These are phyloP conservation scores for Pythium sp. DNA, from an alignment of 352 stramenopile species.

Conservation along the genomic window DNA sequence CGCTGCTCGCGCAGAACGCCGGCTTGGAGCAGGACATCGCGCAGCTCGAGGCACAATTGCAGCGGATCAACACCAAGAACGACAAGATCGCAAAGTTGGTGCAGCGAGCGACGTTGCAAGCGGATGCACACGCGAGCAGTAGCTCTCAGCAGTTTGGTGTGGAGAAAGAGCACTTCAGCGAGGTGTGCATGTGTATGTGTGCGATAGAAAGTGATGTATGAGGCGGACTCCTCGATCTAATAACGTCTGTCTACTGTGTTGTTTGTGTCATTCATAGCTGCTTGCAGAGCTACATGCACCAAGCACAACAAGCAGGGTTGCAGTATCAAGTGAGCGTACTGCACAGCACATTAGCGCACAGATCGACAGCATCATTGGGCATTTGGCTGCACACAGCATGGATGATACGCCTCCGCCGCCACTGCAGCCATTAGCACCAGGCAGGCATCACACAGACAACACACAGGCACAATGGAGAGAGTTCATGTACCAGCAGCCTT, in stretches of 20 bases:
- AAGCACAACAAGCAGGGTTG: too few relatives aligned
- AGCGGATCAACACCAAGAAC: slow-evolving; percentile 24
- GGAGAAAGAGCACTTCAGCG: slow-evolving; percentile 21
- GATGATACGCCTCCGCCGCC: neutral
- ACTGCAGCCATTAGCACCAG: too few relatives aligned
- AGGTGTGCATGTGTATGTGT: slow-evolving; percentile 15
- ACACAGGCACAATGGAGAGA: slow-evolving; percentile 11
- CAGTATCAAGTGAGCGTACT: neutral
- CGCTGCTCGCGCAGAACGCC: slow-evolving; percentile 19
- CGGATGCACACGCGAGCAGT: slow-evolving; percentile 9
- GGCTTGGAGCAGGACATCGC: slow-evolving; percentile 29
- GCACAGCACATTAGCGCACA: slow-evolving; percentile 12
- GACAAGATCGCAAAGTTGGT: slow-evolving; percentile 27
- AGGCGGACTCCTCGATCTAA: neutral
- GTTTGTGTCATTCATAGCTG: slow-evolving; percentile 1
- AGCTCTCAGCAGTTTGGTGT: slow-evolving; percentile 9
- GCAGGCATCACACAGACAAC: neutral
- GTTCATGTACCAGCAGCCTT: slow-evolving; percentile 33
- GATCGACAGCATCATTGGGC: slow-evolving; percentile 20
- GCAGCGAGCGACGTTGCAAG: slow-evolving; percentile 16
- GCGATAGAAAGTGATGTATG: neutral
- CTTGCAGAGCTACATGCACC: neutral
- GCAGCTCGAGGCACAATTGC: slow-evolving; percentile 27
- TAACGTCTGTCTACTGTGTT: neutral
- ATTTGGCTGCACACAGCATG: neutral